These are phyloP conservation scores for Thuidium tamariscinum DNA, from an alignment of 225 moss, liverwort and hornwort genomes.

Conservation along the genomic window DNA sequence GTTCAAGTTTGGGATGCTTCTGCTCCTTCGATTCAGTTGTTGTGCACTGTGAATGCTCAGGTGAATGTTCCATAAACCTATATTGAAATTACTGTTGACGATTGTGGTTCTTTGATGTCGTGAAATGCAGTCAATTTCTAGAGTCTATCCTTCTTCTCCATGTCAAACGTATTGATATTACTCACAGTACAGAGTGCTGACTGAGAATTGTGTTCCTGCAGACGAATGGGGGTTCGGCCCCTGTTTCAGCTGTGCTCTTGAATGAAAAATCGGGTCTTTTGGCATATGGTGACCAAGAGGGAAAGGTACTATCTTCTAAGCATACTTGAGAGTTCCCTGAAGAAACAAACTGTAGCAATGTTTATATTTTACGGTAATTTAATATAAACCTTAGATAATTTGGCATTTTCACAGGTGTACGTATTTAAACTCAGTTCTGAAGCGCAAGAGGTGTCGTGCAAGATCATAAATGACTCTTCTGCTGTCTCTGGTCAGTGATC, in stretches of 20 bases:
- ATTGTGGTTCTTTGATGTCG: not conserved
- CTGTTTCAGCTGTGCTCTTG: slow-evolving; percentile 47
- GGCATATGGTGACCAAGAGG: slow-evolving; percentile 59
- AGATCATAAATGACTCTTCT: slow-evolving; percentile 32
- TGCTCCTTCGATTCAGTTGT: slow-evolving; percentile 32
- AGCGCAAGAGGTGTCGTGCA: slow-evolving; percentile 50
- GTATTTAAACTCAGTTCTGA: slow-evolving; percentile 37
- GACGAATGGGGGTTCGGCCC: slow-evolving; percentile 18
- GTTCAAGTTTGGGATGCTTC: slow-evolving; percentile 87
- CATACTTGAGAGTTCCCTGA: not conserved
- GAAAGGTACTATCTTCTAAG: slow-evolving; percentile 48
- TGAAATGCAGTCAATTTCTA: not conserved
- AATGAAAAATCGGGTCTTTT: slow-evolving; percentile 64
- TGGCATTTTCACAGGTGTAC: slow-evolving; percentile 52
- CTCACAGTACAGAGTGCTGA: not conserved
- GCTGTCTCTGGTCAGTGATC: slow-evolving; percentile 45
- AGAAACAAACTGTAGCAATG: not conserved
- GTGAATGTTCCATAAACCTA: slow-evolving; percentile 14
- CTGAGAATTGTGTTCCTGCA: slow-evolving; percentile 21
- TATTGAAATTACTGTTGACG: not conserved
- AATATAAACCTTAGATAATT: not conserved
- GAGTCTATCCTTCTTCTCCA: not conserved
- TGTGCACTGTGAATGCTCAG: slow-evolving; percentile 50
- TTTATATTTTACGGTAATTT: not conserved
- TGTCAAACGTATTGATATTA: not conserved